Conservation (phyloP, 352 stramenopile genomes). For the Nothophytophthora sp. region DNA sequence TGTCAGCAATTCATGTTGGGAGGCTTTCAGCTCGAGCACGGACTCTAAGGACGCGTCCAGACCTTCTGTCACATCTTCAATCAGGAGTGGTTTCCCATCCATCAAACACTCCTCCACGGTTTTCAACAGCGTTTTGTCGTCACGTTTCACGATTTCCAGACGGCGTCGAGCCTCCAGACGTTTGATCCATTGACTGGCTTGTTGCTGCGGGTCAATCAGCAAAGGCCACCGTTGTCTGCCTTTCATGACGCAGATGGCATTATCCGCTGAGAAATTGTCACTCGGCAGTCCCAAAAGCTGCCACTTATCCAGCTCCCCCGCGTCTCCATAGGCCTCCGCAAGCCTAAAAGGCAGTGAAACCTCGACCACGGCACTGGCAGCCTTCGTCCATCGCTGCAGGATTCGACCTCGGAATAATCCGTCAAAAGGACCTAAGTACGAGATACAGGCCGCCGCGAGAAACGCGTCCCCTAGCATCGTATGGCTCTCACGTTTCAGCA, state of each 20-base stretch:
- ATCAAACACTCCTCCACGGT: slow-evolving; percentile 42
- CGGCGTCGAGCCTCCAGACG: slow-evolving; percentile 69
- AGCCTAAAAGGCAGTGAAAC: slow-evolving; percentile 59
- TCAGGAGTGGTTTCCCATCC: slow-evolving; percentile 44
- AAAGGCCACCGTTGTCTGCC: slow-evolving; percentile 90
- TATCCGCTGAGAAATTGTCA: slow-evolving; percentile 89
- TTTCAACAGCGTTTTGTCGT: slow-evolving; percentile 40
- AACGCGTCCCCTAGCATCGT: slow-evolving; percentile 64
- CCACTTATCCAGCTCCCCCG: slow-evolving; percentile 87
- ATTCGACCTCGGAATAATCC: slow-evolving; percentile 36
- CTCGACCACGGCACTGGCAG: slow-evolving; percentile 11
- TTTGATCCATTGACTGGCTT: slow-evolving; percentile 93
- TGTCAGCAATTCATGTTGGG: slow-evolving; percentile 2
- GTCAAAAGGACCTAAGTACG: slow-evolving; percentile 74
- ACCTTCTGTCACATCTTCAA: slow-evolving; percentile 57
- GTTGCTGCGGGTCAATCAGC: slow-evolving; percentile 94
- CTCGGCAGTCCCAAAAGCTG: slow-evolving; percentile 88
- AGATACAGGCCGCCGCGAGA: slow-evolving; percentile 56
- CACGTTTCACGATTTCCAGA: slow-evolving; percentile 76
- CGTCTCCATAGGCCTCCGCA: slow-evolving; percentile 72
- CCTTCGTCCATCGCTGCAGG: slow-evolving; percentile 29
- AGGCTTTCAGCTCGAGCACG: slow-evolving; percentile 36
- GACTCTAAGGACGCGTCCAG: slow-evolving; percentile 61
- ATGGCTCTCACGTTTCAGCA: slow-evolving; percentile 44
- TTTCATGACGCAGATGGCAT: slow-evolving; percentile 88